Evolutionary conservation across 495 filamentous ascomycete genomes (phyloP).

Genomic region (Trichoderma gamsii): DNA sequence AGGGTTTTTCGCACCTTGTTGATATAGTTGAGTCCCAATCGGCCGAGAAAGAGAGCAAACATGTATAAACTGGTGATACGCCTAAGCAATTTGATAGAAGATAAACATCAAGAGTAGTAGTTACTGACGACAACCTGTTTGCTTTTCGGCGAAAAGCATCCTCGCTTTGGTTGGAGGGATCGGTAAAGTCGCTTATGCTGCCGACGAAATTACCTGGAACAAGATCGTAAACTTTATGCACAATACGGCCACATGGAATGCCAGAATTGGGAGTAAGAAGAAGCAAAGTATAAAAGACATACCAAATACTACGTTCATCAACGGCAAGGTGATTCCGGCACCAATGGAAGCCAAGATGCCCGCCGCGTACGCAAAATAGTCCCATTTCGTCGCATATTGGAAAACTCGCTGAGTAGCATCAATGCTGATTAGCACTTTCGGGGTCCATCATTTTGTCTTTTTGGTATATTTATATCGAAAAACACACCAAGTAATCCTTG

Average conservation of each 20-base stretch:
- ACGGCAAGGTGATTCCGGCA: conserved; percentile 33
- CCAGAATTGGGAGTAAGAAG: background rate
- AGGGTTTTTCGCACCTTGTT: conserved; percentile 39
- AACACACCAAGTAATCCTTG: conserved; percentile 13
- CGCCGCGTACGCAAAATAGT: conserved; percentile 8
- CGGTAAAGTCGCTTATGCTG: conserved; percentile 23
- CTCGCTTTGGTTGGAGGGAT: background rate
- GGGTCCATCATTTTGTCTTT: background rate
- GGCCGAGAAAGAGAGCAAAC: conserved; percentile 57
- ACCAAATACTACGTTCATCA: conserved; percentile 48
- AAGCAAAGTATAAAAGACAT: conserved; percentile 11
- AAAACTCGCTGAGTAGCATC: conserved; percentile 15
- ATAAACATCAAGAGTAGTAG: too few relatives aligned
- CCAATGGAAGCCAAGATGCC: conserved; percentile 14
- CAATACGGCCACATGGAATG: background rate
- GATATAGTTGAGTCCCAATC: conserved; percentile 52
- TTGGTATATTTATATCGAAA: background rate
- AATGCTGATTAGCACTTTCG: background rate
- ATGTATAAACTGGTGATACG: conserved; percentile 43
- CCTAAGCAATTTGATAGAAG: background rate
- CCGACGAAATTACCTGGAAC: conserved; percentile 38
- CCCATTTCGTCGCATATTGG: conserved; percentile 19
- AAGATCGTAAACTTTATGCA: conserved; percentile 17
- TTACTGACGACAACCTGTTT: conserved; percentile 8
- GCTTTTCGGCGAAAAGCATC: background rate